Conservation (phyloP, 306 rosid genomes). For the Aeschynomene evenia region DNA sequence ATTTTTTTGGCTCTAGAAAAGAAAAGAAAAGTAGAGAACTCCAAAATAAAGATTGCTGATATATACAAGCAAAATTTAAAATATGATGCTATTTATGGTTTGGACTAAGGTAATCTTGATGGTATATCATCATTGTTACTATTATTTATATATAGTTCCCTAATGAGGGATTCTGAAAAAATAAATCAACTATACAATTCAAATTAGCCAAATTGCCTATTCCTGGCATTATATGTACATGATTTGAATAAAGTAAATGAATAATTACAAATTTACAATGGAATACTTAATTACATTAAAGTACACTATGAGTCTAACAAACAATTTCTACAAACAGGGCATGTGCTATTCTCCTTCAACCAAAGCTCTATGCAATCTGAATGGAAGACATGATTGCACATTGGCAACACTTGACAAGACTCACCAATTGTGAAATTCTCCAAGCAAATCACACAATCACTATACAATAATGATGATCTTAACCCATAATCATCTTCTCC, state of each 20-base stretch:
- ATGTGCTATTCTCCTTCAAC: slow-evolving; percentile 22
- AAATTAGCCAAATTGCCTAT: background rate
- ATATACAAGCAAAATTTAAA: background rate
- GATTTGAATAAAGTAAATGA: background rate
- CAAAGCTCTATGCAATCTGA: slow-evolving; percentile 13
- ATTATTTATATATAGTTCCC: too few species aligned
- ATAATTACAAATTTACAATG: background rate
- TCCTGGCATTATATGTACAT: too few species aligned
- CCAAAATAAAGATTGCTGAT: background rate
- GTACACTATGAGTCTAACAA: slow-evolving; percentile 6
- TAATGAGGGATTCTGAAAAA: background rate
- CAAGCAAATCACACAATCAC: slow-evolving; percentile 24
- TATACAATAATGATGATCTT: slow-evolving; percentile 10
- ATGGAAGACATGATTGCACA: slow-evolving; percentile 25
- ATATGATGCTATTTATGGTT: background rate
- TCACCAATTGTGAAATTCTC: slow-evolving; percentile 16
- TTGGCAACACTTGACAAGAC: background rate
- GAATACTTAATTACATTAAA: too few species aligned
- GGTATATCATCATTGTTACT: too few species aligned
- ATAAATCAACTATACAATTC: background rate
- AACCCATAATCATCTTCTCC: slow-evolving; percentile 13
- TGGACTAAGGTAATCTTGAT: too few species aligned
- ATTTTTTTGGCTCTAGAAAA: background rate
- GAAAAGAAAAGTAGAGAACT: background rate
- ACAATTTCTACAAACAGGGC: slow-evolving; percentile 29